These are phyloP conservation scores for Glycine tomentella DNA, from an alignment of 306 rosid genomes.

Conservation along the genomic window DNA sequence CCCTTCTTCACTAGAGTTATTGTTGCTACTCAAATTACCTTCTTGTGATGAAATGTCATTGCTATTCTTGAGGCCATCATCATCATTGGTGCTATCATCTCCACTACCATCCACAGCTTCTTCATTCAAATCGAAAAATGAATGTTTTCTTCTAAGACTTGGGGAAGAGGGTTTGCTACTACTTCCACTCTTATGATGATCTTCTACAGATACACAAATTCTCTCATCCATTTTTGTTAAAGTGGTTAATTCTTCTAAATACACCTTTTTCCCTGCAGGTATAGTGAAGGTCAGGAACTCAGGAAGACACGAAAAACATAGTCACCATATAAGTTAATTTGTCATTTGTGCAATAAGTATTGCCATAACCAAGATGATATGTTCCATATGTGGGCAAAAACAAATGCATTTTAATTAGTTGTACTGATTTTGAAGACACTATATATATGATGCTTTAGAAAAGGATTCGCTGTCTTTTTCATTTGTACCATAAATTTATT, in stretches of 20 bases:
- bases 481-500: constrained; percentile 42
- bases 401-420: background rate
- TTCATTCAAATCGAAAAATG: constrained; percentile 65
- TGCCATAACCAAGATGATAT: constrained; percentile 16
- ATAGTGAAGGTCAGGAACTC: constrained; percentile 10
- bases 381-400: background rate
- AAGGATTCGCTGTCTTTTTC: constrained; percentile 37
- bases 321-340: background rate
- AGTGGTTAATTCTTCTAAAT: constrained; percentile 3
- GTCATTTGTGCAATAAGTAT: background rate
- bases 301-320: background rate
- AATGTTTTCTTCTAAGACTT: constrained; percentile 53
- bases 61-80: background rate
- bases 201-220: constrained; percentile 43
- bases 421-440: constrained; percentile 36
- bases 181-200: constrained; percentile 41
- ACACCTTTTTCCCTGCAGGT: constrained; percentile 40
- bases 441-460: constrained; percentile 30
- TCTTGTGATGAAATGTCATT: constrained; percentile 47
- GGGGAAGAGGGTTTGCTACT: constrained; percentile 38
- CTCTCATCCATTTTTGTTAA: constrained; percentile 50
- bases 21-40: background rate
- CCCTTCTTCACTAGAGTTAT: constrained; percentile 49
- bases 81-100: constrained; percentile 15
- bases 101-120: constrained; percentile 48